Evolutionary conservation across 345 rosid genomes (phyloP).

Genomic region (Eucalyptus guilfoylei): DNA sequence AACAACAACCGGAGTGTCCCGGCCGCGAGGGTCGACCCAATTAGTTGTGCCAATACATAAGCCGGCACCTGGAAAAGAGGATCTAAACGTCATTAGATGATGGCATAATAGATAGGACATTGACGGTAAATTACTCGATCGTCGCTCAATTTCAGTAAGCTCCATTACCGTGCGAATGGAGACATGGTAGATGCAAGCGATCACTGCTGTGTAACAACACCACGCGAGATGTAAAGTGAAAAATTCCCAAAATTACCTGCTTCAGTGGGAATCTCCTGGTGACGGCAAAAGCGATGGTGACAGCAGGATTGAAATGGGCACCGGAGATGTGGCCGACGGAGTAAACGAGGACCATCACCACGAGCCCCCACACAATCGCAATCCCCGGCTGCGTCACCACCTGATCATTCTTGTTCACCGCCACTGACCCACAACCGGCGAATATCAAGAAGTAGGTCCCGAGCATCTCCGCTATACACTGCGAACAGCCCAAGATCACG

Average conservation of each 20-base stretch:
- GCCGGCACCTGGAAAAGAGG: constrained; percentile 52
- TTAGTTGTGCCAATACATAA: constrained; percentile 49
- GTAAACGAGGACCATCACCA: constrained; percentile 77
- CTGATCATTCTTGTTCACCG: constrained; percentile 47
- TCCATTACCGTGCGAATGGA: too few species aligned
- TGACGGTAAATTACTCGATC: too few species aligned
- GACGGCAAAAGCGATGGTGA: constrained; percentile 87
- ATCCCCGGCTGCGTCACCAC: constrained; percentile 69
- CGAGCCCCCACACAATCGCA: constrained; percentile 77
- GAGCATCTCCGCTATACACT: constrained; percentile 61
- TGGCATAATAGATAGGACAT: not conserved
- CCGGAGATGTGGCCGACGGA: constrained; percentile 94
- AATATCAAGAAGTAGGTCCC: constrained; percentile 92
- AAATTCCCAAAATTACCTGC: constrained; percentile 24
- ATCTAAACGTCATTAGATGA: not conserved
- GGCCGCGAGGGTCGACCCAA: constrained; percentile 70
- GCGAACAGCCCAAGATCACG: not conserved
- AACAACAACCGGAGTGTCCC: constrained; percentile 70
- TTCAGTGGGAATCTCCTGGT: constrained; percentile 74
- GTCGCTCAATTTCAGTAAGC: too few species aligned
- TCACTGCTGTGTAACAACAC: not conserved
- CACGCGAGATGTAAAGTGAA: not conserved
- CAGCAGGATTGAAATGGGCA: constrained; percentile 95
- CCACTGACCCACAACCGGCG: constrained; percentile 79
- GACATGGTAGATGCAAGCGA: not conserved